A percentile compares a stretch with the other conserved stretches of the same genome.
Evolutionary conservation across 805 yeast species (phyloP).

Genomic region (Vanderwaltozyma yarrowii): DNA sequence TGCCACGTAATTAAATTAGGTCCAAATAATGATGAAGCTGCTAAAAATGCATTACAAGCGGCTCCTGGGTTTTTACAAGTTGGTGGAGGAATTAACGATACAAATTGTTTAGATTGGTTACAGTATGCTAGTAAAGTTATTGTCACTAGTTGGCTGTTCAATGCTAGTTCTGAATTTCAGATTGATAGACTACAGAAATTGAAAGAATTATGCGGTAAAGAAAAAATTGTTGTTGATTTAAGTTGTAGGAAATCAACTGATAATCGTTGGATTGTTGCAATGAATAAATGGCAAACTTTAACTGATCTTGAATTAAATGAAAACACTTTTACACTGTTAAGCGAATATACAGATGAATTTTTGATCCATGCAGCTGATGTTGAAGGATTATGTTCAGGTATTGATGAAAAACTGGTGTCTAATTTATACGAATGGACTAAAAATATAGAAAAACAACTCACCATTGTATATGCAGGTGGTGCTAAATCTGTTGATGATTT

Average conservation of each 20-base stretch:
- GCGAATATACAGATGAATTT: slow-evolving; percentile 72
- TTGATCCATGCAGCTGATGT: slow-evolving; percentile 97
- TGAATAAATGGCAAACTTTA: slow-evolving; percentile 92
- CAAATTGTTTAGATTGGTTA: slow-evolving; percentile 73
- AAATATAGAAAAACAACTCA: slow-evolving; percentile 35
- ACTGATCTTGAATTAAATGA: slow-evolving; percentile 52
- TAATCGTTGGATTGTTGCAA: slow-evolving; percentile 80
- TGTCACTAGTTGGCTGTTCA: slow-evolving; percentile 82
- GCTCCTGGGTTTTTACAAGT: slow-evolving; percentile 75
- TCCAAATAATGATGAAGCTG: slow-evolving; percentile 71
- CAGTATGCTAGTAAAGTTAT: slow-evolving; percentile 77
- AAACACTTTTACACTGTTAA: slow-evolving; percentile 43
- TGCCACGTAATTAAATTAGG: slow-evolving; percentile 95
- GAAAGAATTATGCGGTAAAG: slow-evolving; percentile 48
- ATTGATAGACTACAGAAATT: slow-evolving; percentile 43
- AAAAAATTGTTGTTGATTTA: slow-evolving; percentile 71
- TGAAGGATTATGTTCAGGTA: slow-evolving; percentile 91
- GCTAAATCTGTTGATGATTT: slow-evolving; percentile 70
- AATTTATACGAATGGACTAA: slow-evolving; percentile 68
- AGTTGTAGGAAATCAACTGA: slow-evolving; percentile 53
- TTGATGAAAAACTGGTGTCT: slow-evolving; percentile 67
- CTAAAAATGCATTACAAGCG: slow-evolving; percentile 56
- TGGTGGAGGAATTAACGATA: slow-evolving; percentile 83
- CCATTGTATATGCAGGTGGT: slow-evolving; percentile 95
- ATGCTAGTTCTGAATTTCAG: slow-evolving; percentile 37